phyloP scores from a whole-genome alignment of 2,329 filamentous ascomycete genomes.

The Aspergillus neotritici region DNA sequence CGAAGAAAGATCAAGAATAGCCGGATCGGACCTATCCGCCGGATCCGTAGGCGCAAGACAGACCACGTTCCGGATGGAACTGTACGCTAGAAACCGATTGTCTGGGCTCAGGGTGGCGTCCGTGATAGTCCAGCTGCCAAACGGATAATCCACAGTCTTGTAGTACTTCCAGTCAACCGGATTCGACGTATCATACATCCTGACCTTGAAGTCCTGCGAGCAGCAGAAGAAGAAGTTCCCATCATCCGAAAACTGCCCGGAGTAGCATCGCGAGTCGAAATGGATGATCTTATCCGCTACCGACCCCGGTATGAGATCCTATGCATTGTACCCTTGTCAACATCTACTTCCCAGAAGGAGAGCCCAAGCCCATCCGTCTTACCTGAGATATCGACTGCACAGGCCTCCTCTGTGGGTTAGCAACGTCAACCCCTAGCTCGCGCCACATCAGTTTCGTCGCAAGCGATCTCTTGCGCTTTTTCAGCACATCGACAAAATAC shows the following conservation, averaged over 20 bases:
- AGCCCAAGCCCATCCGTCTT: constrained; percentile 15
- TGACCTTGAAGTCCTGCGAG: constrained; percentile 86
- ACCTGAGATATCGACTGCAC: constrained; percentile 66
- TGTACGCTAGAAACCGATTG: constrained; percentile 87
- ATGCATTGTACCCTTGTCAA: constrained; percentile 8
- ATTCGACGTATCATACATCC: constrained; percentile 96
- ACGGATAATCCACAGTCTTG: constrained; percentile 79
- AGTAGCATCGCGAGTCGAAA: constrained; percentile 81
- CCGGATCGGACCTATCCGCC: constrained; percentile 71
- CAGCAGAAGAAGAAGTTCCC: constrained; percentile 96
- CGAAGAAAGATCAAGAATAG: constrained; percentile 64
- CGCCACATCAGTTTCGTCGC: constrained; percentile 70
- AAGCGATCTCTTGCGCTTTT: constrained; percentile 56
- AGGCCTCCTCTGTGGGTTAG: constrained; percentile 54
- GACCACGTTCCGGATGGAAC: constrained; percentile 76
- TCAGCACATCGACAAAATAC: constrained; percentile 44
- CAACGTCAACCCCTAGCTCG: constrained; percentile 66
- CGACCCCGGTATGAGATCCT: constrained; percentile 71
- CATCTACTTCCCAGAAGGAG: not conserved
- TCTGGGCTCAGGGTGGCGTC: constrained; percentile 88
- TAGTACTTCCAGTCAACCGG: constrained; percentile 95
- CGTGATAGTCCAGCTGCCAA: constrained; percentile 91
- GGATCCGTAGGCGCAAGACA: constrained; percentile 85
- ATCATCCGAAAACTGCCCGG: constrained; percentile 92
- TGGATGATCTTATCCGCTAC: constrained; percentile 82